These are phyloP conservation scores for Myriosclerotinia curreyana DNA, from an alignment of 2,329 filamentous ascomycete genomes.

Conservation along the genomic window DNA sequence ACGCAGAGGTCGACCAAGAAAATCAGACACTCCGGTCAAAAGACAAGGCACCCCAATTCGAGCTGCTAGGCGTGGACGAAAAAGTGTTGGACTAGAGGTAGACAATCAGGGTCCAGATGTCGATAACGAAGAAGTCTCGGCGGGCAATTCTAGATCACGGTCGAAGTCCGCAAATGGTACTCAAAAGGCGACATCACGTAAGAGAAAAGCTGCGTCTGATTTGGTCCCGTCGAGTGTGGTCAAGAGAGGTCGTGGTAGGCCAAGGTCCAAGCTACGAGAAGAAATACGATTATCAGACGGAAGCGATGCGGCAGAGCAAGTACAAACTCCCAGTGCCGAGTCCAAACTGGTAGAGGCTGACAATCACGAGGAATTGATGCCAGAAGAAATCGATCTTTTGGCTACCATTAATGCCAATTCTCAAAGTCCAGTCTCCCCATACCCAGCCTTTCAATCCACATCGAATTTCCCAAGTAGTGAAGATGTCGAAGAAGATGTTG, in stretches of 20 bases:
- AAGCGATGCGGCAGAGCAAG: conserved; percentile 31
- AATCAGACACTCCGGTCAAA: conserved; percentile 42
- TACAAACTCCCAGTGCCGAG: conserved; percentile 25
- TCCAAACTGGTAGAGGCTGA: conserved; percentile 25
- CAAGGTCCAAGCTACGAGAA: conserved; percentile 19
- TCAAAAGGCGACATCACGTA: conserved; percentile 27
- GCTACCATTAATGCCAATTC: conserved; percentile 17
- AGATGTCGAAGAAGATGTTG: conserved; percentile 28
- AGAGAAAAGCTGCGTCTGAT: conserved; percentile 17
- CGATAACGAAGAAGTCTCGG: conserved; percentile 28
- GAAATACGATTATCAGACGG: conserved; percentile 25
- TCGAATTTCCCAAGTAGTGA: conserved; percentile 22
- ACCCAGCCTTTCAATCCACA: conserved; percentile 31
- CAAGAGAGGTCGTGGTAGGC: conserved; percentile 20
- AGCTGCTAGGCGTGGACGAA: conserved; percentile 30
- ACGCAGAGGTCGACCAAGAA: conserved; percentile 44
- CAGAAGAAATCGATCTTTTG: conserved; percentile 22
- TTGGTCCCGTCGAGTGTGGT: conserved; percentile 14
- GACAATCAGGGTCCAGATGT: conserved; percentile 33
- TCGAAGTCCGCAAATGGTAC: conserved; percentile 34
- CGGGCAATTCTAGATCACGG: conserved; percentile 33
- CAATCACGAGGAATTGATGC: conserved; percentile 15
- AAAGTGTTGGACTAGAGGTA: conserved; percentile 34
- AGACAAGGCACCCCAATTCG: conserved; percentile 32
- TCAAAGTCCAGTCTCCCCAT: conserved; percentile 22